Base-by-base conservation (phyloP, 2,329 filamentous ascomycete genomes). In the Triangularia verruculosa region DNA sequence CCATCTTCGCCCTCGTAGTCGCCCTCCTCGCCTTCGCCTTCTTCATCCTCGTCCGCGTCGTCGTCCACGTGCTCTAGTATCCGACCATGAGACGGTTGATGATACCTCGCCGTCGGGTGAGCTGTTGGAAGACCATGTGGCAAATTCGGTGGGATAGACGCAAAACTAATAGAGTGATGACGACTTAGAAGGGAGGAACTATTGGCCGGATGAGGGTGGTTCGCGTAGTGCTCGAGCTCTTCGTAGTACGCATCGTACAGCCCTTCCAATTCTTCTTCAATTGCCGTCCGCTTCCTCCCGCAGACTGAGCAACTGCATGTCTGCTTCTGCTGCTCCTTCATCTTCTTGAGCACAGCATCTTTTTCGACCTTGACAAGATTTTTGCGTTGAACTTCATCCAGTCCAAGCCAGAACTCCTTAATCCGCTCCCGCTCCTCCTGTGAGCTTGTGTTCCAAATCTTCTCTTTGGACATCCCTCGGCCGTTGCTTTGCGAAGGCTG, bases 311-410 rank as follows among this genome's bases (percentile, higher is more conserved):
- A 99, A 76, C 93, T 97, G 81, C 95, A 99, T 2, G 94, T 98
- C 76, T 98, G 93, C 78, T 98, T 98, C 77, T 99, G 95, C 77
- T 99, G 95, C 77, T 99, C 95, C 82, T 99, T 99, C 95, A 99
- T 99, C 82, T 99, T 99, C 74, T 92, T 93, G 62, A 99, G 80
- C 0, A 99, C 95, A 7, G 95, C 94, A 77, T 99, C 94, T 79
- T 99, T 99, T 78, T 99, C 95, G 28, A 99, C 94, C 78, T 97
- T 97, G 73, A 99, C 93, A 55, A 99, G 82, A 15, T 92, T 95
- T 75, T 96, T 95, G 71, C 95, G 91, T 75, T 98, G 93, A 39
- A 96, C 92, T 76, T 99, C 95, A 69, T 92, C 92, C 52, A 99
- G 79, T 15, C 93, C 93, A 60, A 99, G 85, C 95, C 95, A 99